A percentile compares a stretch with the other conserved stretches of the same genome.
Evolutionary conservation across 2,329 filamentous ascomycete genomes (phyloP).

Genomic region (Blastomyces emzantsi): DNA sequence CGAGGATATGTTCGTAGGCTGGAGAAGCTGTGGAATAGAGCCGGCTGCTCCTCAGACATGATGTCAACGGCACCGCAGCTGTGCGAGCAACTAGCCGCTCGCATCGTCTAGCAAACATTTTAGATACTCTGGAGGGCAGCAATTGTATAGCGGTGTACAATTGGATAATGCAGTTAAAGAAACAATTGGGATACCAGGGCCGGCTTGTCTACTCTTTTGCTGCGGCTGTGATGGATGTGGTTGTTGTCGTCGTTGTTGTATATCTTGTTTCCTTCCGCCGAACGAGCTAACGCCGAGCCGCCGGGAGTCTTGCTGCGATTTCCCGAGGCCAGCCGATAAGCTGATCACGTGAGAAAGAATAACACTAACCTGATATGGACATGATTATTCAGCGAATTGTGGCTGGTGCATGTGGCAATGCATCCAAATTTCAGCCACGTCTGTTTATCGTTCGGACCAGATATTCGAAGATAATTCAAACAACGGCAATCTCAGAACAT

Average conservation of each 20-base stretch:
- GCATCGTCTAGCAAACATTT: constrained; percentile 40
- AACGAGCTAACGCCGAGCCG: neutral
- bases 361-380: neutral
- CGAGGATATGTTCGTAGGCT: constrained; percentile 71
- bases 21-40: constrained; percentile 36
- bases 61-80: constrained; percentile 32
- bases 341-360: constrained; percentile 9
- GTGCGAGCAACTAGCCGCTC: constrained; percentile 54
- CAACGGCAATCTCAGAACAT: neutral
- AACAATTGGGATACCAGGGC: neutral
- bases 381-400: neutral
- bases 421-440: neutral
- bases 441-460: neutral
- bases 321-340: constrained; percentile 24
- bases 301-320: neutral
- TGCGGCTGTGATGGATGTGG: neutral
- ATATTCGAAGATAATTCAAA: neutral
- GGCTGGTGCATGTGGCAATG: constrained; percentile 1
- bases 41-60: constrained; percentile 27
- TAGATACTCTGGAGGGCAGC: constrained; percentile 34
- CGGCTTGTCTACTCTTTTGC: neutral
- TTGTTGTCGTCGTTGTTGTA: neutral
- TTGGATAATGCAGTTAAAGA: neutral
- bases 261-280: neutral
- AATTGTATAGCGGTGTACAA: constrained; percentile 28